A percentile compares a stretch with the other conserved stretches of the same genome.
Evolutionary conservation across 2,329 filamentous ascomycete genomes (phyloP).

Genomic region (Stromatinia cepivora): DNA sequence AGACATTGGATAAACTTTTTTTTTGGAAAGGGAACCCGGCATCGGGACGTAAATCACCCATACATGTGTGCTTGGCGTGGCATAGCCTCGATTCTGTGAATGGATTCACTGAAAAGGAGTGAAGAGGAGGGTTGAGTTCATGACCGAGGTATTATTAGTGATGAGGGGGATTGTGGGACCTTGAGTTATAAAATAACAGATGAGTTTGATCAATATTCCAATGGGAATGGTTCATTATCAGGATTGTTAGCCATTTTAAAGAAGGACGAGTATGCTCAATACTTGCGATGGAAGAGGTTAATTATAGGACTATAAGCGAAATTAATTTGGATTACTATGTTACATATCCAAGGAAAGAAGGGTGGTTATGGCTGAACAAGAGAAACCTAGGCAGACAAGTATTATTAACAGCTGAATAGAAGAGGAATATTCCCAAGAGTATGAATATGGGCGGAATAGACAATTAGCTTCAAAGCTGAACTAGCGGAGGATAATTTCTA

Average conservation of each 20-base stretch:
- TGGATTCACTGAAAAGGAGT: background rate
- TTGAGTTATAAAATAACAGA: fast-evolving
- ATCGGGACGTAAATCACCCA: too few relatives aligned
- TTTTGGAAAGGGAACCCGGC: background rate
- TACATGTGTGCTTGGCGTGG: background rate
- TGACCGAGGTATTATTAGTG: background rate
- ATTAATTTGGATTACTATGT: too few relatives aligned
- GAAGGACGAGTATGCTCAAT: background rate
- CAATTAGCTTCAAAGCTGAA: too few relatives aligned
- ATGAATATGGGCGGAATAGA: background rate
- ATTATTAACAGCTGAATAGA: background rate
- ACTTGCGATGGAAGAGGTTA: background rate
- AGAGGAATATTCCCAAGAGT: background rate
- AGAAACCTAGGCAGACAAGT: background rate
- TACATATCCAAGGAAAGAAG: too few relatives aligned
- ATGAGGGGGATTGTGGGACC: fast-evolving
- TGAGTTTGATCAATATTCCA: background rate
- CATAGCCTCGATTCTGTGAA: background rate
- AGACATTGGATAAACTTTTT: fast-evolving
- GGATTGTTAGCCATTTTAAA: too few relatives aligned
- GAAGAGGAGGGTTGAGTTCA: too few relatives aligned
- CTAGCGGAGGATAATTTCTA: fast-evolving
- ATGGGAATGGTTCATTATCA: too few relatives aligned
- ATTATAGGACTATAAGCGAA: too few relatives aligned
- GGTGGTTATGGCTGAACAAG: too few relatives aligned